Base-by-base conservation (phyloP, 805 yeast genomes). In the Wickerhamiella vanderwaltii region DNA sequence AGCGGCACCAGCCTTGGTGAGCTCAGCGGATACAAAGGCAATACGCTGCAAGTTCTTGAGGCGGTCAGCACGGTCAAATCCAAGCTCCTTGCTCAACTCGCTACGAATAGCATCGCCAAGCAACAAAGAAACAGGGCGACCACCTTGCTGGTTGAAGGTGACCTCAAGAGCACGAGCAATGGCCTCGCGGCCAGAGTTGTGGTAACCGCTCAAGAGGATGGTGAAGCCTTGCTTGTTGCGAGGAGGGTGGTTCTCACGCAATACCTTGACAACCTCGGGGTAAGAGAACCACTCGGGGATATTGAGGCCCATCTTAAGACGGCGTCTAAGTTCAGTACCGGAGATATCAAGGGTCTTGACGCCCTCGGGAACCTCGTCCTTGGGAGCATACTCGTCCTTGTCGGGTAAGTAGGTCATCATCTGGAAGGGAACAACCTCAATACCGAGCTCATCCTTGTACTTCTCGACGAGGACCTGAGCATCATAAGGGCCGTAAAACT, bases 261-360 rank as follows among this genome's bases (percentile, higher is more conserved):
- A 71, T 46, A 88, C 86, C 60, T 73, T 72, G 46, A 88, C 97
- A 41, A 88, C 95, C 63, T 87, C 96, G 3, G 95, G 95, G 65
- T 87, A 87, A 4, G 95, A 84, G 65, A 88, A 87, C 97, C 97
- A 87, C 59, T 75, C 91, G 48, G 97, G 97, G 52, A 87, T 88
- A 48, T 79, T 79, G 32, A 79, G 71, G 45, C 96, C 96, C 47
- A 78, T 80, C 66, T 77, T 78, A 59, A 87, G 73, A 51, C 88
- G 76, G 62, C 79, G 77, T 66, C 96, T 78, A 56, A 88, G 73
- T 65, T 87, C 95, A 24, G 97, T 87, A 55, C 97, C 97, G 12
- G 95, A 84, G 50, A 83, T 83, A 63, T 86, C 87, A 45, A 88
- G 75, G 19, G 97, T 88, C 63, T 74, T 78, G 45, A 77, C 76